phyloP scores from a whole-genome alignment of 2,329 filamentous ascomycete species.

The Aspergillus glaucus region DNA sequence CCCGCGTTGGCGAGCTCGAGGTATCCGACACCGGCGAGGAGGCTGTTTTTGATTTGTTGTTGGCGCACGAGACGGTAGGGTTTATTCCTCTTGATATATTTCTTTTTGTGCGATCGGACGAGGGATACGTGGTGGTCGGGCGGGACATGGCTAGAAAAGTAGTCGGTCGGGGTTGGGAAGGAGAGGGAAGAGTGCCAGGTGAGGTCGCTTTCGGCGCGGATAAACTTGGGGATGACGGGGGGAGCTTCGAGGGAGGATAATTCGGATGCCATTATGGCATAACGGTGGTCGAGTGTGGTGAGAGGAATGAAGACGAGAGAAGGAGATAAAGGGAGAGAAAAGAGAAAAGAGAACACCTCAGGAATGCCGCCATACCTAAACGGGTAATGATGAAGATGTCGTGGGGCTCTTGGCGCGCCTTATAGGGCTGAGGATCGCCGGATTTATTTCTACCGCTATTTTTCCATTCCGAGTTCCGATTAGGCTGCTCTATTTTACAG shows the following conservation, averaged over 20 bases:
- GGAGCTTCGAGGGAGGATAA: background rate
- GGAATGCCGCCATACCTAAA: background rate
- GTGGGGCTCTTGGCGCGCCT: slow-evolving; percentile 7
- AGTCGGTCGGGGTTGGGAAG: background rate
- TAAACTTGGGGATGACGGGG: slow-evolving; percentile 12
- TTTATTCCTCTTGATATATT: slow-evolving; percentile 6
- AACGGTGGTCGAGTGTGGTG: background rate
- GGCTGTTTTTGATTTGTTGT: slow-evolving; percentile 28
- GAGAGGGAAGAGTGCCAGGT: slow-evolving; percentile 12
- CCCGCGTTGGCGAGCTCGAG: slow-evolving; percentile 52
- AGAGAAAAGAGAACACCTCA: background rate
- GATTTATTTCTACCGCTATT: no score
- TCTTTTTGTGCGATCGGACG: background rate
- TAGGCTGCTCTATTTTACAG: no score
- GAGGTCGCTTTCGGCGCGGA: slow-evolving; percentile 15
- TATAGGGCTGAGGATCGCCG: slow-evolving; percentile 12
- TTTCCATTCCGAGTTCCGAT: no score
- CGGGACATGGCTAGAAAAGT: background rate
- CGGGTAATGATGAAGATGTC: background rate
- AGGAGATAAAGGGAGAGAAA: background rate
- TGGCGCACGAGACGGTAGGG: slow-evolving; percentile 15
- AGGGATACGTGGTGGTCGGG: background rate
- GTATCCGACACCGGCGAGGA: slow-evolving; percentile 42
- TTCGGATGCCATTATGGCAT: background rate
- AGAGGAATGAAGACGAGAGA: background rate